phyloP scores from a whole-genome alignment of 2,329 filamentous ascomycete species.

The Graphiopsis chlorocephala region DNA sequence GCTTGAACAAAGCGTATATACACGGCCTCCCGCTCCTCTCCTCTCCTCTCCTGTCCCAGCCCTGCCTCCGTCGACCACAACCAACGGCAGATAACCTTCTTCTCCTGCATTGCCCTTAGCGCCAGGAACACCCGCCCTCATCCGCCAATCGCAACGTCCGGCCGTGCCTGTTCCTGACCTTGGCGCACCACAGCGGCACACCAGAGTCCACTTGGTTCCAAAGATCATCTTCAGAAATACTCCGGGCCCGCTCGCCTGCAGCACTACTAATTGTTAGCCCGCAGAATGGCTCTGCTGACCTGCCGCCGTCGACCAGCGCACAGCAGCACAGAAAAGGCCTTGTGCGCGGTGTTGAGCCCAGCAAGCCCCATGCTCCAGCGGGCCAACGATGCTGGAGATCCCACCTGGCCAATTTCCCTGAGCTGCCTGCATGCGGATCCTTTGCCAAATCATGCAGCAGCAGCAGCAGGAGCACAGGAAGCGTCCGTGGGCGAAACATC shows the following conservation, averaged over 20 bases:
- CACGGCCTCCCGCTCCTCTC: background rate
- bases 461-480: background rate
- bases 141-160: conserved; percentile 6
- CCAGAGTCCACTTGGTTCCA: background rate
- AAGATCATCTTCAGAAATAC: conserved; percentile 13
- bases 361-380: background rate
- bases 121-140: conserved; percentile 13
- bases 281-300: background rate
- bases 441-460: background rate
- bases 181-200: background rate
- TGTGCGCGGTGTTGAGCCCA: background rate
- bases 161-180: background rate
- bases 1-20: background rate
- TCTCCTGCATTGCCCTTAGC: conserved; percentile 1
- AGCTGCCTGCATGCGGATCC: background rate
- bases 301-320: background rate
- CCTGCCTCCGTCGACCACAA: background rate
- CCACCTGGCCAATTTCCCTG: conserved; percentile 12
- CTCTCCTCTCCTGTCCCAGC: background rate
- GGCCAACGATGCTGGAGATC: background rate
- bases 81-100: conserved; percentile 4
- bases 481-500: conserved; percentile 14
- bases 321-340: background rate
- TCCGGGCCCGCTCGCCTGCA: conserved; percentile 6
- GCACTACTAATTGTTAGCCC: background rate